Percentiles rank a stretch among this genome's conserved stretches.
Conservation (phyloP, 106 monocot genomes). For the Amphibolis antarctica region DNA sequence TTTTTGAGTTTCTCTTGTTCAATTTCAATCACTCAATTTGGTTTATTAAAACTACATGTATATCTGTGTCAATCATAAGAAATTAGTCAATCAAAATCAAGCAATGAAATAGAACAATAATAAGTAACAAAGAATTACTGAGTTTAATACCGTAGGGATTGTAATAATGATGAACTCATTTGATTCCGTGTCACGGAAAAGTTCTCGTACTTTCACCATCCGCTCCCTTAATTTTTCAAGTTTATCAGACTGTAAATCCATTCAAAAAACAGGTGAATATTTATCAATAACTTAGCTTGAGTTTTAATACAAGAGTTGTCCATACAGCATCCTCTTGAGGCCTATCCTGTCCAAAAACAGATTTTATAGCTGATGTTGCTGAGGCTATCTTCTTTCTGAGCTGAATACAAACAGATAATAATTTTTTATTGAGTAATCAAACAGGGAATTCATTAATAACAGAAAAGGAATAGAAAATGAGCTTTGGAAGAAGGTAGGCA, state of each 20-base stretch:
- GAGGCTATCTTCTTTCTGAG: constrained; percentile 75
- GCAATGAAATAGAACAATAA: too few relatives aligned
- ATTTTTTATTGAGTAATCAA: too few relatives aligned
- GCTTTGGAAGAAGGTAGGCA: too few relatives aligned
- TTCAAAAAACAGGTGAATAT: constrained; percentile 6
- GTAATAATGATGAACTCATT: constrained; percentile 97
- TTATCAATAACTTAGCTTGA: neutral
- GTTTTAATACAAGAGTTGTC: neutral
- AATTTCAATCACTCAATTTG: neutral
- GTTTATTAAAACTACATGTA: neutral
- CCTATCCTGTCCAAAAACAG: constrained; percentile 80
- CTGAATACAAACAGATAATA: constrained; percentile 28
- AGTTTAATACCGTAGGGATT: constrained; percentile 69
- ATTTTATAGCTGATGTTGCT: constrained; percentile 97
- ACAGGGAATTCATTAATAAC: too few relatives aligned
- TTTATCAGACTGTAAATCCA: constrained; percentile 63
- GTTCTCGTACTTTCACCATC: constrained; percentile 91
- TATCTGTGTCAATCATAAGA: too few relatives aligned
- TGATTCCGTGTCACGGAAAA: constrained; percentile 80
- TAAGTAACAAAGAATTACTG: neutral
- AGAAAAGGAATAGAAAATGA: too few relatives aligned
- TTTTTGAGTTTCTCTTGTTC: too few relatives aligned
- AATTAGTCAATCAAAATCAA: too few relatives aligned
- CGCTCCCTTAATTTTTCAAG: constrained; percentile 87
- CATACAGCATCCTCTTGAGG: constrained; percentile 56